A percentile compares a stretch with the other conserved stretches of the same genome.
Evolutionary conservation across 2,329 filamentous ascomycete species (phyloP).

Genomic region (Coniochaeta sp.): DNA sequence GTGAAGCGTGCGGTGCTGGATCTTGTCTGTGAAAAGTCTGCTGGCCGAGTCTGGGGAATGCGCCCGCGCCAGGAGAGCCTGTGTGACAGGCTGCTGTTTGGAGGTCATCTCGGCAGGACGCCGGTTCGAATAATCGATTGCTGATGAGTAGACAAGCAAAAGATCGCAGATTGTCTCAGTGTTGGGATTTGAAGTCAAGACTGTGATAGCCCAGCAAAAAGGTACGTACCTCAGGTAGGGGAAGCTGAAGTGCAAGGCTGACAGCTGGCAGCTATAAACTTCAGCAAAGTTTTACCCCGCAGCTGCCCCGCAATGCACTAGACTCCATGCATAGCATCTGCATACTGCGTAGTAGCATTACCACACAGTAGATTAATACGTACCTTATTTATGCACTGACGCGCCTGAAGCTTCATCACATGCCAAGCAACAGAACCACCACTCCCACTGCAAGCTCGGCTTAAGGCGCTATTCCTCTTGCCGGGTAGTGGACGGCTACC

Average conservation of each 20-base stretch:
- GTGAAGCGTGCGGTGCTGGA: constrained; percentile 74
- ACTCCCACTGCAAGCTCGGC: constrained; percentile 1
- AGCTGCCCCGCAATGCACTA: no score
- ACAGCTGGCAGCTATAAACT: neutral
- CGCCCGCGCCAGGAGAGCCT: constrained; percentile 65
- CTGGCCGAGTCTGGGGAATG: constrained; percentile 67
- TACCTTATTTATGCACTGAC: neutral
- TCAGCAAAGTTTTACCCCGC: neutral
- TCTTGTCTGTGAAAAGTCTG: constrained; percentile 72
- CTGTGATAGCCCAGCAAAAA: no score
- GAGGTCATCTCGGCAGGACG: neutral
- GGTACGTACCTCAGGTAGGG: no score
- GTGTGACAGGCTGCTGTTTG: constrained; percentile 36
- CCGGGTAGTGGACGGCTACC: neutral
- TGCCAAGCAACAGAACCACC: neutral
- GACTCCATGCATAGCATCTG: no score
- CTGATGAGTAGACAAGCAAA: neutral
- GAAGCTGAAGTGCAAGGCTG: neutral
- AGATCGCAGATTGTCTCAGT: neutral
- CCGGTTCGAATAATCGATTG: neutral
- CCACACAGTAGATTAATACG: no score
- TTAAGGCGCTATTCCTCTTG: neutral
- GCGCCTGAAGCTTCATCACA: neutral
- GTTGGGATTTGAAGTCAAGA: neutral
- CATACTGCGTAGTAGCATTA: no score